These are phyloP conservation scores for Herpetomonas muscarum DNA, from an alignment of 208 protist species.

Conservation along the genomic window DNA sequence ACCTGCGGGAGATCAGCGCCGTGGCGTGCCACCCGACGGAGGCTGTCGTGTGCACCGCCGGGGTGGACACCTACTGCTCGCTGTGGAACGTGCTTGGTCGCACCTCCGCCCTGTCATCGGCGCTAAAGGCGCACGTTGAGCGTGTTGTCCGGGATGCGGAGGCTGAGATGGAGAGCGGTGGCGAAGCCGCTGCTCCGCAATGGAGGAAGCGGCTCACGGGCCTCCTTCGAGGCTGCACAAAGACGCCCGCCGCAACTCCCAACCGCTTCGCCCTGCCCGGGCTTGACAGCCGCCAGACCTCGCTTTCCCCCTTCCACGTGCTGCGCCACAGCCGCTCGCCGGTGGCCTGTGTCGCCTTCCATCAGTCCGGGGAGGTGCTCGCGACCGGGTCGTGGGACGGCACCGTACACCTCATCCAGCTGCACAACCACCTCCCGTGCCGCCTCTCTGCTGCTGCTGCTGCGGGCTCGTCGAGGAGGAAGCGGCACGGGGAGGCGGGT, in stretches of 20 bases:
- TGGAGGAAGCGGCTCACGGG: background rate
- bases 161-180: background rate
- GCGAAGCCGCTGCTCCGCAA: background rate
- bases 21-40: slow-evolving; percentile 56
- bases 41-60: slow-evolving; percentile 44
- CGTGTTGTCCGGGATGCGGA: background rate
- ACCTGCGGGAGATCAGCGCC: slow-evolving; percentile 54
- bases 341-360: slow-evolving; percentile 57
- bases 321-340: slow-evolving; percentile 60
- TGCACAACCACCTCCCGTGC: slow-evolving; percentile 1
- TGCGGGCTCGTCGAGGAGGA: too few species aligned
- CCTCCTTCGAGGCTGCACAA: background rate
- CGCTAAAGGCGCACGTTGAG: slow-evolving; percentile 6
- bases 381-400: slow-evolving; percentile 79
- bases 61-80: slow-evolving; percentile 53
- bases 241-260: background rate
- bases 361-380: slow-evolving; percentile 59
- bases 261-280: slow-evolving; percentile 8
- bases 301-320: slow-evolving; percentile 33
- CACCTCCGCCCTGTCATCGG: slow-evolving; percentile 9
- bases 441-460: too few species aligned
- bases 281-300: slow-evolving; percentile 3
- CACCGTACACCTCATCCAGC: slow-evolving; percentile 44
- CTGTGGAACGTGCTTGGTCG: slow-evolving; percentile 41
- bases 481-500: slow-evolving; percentile 1